Conservation (phyloP, 148 eudicot genomes). For the Fallopia convolvulus region DNA sequence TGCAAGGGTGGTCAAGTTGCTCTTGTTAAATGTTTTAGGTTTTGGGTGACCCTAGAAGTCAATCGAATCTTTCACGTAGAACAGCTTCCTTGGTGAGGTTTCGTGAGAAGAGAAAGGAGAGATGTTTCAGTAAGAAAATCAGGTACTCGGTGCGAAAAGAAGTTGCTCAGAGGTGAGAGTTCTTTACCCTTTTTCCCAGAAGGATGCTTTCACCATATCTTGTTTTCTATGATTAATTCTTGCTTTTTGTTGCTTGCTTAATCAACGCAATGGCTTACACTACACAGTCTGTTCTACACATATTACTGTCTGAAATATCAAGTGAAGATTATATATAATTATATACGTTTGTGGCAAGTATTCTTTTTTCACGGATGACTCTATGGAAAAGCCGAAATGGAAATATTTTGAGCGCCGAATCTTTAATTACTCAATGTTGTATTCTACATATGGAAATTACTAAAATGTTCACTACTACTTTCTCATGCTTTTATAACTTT, state of each 20-base stretch:
- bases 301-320: background rate
- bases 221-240: background rate
- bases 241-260: background rate
- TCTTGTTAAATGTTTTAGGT: conserved; percentile 18
- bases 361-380: background rate
- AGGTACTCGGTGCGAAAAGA: conserved; percentile 29
- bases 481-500: background rate
- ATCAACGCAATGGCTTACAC: background rate
- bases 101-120: conserved; percentile 31
- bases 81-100: conserved; percentile 27
- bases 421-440: background rate
- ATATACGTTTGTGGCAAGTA: background rate
- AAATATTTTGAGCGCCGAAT: background rate
- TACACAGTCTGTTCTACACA: background rate
- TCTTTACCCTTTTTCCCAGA: background rate
- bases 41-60: conserved; percentile 21
- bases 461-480: background rate
- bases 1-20: background rate
- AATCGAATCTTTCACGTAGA: conserved; percentile 22
- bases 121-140: conserved; percentile 28
- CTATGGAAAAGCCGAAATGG: background rate
- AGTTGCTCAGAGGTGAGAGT: conserved; percentile 26
- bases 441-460: background rate
- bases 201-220: background rate
- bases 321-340: background rate